Conservation (phyloP, 2,329 filamentous ascomycete genomes). For the Fusarium sp. region DNA sequence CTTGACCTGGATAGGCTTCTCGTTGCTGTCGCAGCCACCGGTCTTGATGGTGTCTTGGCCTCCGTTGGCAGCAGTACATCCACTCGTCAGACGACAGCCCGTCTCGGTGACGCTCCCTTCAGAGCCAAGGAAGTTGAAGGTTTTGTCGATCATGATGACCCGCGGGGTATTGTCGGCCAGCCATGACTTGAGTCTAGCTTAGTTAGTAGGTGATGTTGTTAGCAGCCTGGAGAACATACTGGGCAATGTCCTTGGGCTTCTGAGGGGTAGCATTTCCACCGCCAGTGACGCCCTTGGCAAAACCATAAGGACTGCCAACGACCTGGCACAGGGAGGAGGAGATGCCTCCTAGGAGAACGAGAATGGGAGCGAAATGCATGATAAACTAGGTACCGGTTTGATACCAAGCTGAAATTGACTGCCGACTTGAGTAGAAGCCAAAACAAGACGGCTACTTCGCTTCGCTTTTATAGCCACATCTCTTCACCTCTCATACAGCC, state of each 20-base stretch:
- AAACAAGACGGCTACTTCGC: background rate
- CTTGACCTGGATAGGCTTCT: conserved; percentile 18
- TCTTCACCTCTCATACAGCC: background rate
- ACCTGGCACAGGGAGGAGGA: background rate
- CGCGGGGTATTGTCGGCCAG: conserved; percentile 31
- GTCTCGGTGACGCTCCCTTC: conserved; percentile 33
- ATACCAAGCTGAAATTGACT: background rate
- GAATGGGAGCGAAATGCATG: background rate
- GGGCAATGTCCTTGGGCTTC: background rate
- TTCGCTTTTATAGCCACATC: background rate
- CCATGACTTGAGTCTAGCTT: background rate
- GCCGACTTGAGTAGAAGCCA: background rate
- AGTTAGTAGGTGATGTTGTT: background rate
- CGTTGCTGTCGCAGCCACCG: conserved; percentile 26
- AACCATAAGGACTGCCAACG: background rate
- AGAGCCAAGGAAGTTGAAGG: conserved; percentile 40
- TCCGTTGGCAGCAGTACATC: conserved; percentile 29
- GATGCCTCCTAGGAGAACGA: background rate
- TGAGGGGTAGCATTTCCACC: background rate
- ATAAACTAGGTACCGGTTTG: background rate
- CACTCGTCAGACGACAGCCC: conserved; percentile 33
- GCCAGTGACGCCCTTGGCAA: background rate
- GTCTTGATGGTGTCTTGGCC: conserved; percentile 37
- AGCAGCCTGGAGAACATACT: background rate
- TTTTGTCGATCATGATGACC: conserved; percentile 51